Conservation (phyloP, 306 rosid genomes). For the Malus sieversii region DNA sequence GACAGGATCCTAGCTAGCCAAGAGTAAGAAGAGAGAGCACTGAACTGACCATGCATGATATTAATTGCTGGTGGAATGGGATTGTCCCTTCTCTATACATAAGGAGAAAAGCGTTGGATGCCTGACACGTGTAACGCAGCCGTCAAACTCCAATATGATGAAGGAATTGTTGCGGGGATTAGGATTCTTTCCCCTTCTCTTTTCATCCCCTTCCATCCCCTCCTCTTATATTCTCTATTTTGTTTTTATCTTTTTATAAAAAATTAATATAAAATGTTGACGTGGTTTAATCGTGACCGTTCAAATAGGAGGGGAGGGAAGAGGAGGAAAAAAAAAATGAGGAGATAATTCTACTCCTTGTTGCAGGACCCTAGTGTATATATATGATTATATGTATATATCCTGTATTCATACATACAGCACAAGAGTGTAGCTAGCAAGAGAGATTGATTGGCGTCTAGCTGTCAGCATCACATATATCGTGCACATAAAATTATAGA, state of each 20-base stretch:
- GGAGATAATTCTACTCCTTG: neutral
- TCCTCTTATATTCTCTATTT: no score
- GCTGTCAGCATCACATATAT: conserved; percentile 11
- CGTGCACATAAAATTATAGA: neutral
- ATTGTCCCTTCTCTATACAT: conserved; percentile 6
- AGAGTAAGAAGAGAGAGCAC: neutral
- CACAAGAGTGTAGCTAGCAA: neutral
- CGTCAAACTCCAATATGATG: conserved; percentile 14
- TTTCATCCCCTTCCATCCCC: no score
- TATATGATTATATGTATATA: neutral
- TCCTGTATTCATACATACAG: neutral
- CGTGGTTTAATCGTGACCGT: no score
- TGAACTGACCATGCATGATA: neutral
- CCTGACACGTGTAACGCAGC: conserved; percentile 20
- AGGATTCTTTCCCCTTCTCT: no score
- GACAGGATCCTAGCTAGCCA: neutral
- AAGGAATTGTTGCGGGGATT: neutral
- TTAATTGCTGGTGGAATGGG: neutral
- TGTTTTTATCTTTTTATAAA: no score
- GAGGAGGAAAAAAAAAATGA: no score
- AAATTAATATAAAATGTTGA: no score
- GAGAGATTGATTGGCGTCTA: neutral
- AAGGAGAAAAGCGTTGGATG: conserved; percentile 19
- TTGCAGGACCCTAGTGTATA: neutral
- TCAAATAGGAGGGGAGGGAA: no score